Conservation (phyloP, 371 early-diverging fungal species). For the Dinochytrium kinnereticum region DNA sequence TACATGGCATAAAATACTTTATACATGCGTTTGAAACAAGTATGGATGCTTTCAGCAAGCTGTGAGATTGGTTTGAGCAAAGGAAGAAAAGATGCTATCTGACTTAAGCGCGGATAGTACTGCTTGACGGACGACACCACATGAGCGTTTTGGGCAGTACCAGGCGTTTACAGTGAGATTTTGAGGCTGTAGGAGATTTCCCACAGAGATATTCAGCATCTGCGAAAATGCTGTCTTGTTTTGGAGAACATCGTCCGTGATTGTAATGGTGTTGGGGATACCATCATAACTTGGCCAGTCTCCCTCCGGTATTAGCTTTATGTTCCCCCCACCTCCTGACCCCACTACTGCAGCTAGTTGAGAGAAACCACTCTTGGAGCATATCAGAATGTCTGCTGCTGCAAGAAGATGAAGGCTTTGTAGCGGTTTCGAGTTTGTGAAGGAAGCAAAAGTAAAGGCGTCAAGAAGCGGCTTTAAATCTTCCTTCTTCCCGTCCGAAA, state of each 20-base stretch:
- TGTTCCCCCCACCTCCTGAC: background rate
- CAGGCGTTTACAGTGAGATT: background rate
- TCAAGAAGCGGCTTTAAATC: background rate
- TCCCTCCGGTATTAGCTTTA: constrained; percentile 18
- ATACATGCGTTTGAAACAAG: too few species aligned
- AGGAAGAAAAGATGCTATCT: too few species aligned
- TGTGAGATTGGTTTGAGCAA: too few species aligned
- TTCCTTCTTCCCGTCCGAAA: constrained; percentile 14
- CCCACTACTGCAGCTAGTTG: constrained; percentile 14
- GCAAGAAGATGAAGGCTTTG: constrained; percentile 6
- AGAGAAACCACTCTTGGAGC: constrained; percentile 19
- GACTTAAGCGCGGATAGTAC: background rate
- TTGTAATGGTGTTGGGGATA: background rate
- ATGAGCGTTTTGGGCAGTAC: background rate
- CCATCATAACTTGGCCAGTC: constrained; percentile 20
- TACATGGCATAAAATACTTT: too few species aligned
- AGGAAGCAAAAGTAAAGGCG: background rate
- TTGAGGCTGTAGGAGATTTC: background rate
- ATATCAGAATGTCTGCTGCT: constrained; percentile 7
- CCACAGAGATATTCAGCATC: background rate
- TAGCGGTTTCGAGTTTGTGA: background rate
- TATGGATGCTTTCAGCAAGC: too few species aligned
- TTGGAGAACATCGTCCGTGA: background rate
- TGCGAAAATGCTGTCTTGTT: background rate
- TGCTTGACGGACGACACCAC: background rate